These are phyloP conservation scores for Plectosphaerella sp. DNA, from an alignment of 2,329 filamentous ascomycete genomes.

Conservation along the genomic window DNA sequence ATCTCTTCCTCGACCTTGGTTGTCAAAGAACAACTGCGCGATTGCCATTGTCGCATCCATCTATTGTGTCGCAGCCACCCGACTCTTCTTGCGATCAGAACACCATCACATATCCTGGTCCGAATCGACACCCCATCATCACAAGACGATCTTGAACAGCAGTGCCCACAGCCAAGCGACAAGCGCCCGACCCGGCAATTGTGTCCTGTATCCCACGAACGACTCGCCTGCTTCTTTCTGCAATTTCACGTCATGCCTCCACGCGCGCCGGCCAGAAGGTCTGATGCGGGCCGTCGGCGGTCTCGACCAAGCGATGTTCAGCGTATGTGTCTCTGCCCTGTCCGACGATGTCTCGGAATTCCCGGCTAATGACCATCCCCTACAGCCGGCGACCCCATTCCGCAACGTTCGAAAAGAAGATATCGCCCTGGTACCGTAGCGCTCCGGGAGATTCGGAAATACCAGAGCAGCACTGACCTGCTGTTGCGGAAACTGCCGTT, in stretches of 20 bases:
- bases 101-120: not conserved
- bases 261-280: slow-evolving; percentile 10
- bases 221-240: too few species aligned
- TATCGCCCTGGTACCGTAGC: slow-evolving; percentile 80
- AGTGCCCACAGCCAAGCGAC: not conserved
- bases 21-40: too few species aligned
- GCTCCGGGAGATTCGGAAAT: slow-evolving; percentile 84
- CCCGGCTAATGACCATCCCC: not conserved
- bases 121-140: not conserved
- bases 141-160: not conserved
- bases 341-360: not conserved
- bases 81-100: not conserved
- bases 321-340: slow-evolving; percentile 21
- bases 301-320: slow-evolving; percentile 35
- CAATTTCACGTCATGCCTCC: slow-evolving; percentile 12
- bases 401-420: slow-evolving; percentile 55
- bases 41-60: too few species aligned
- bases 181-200: not conserved
- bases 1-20: too few species aligned
- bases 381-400: slow-evolving; percentile 69
- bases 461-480: slow-evolving; percentile 86
- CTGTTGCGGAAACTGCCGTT: slow-evolving; percentile 78
- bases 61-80: too few species aligned
- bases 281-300: slow-evolving; percentile 14
- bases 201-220: not conserved